Percentiles rank a stretch among this genome's conserved stretches.
Conservation (phyloP, 148 eudicot genomes). For the Rhododendron henanense region DNA sequence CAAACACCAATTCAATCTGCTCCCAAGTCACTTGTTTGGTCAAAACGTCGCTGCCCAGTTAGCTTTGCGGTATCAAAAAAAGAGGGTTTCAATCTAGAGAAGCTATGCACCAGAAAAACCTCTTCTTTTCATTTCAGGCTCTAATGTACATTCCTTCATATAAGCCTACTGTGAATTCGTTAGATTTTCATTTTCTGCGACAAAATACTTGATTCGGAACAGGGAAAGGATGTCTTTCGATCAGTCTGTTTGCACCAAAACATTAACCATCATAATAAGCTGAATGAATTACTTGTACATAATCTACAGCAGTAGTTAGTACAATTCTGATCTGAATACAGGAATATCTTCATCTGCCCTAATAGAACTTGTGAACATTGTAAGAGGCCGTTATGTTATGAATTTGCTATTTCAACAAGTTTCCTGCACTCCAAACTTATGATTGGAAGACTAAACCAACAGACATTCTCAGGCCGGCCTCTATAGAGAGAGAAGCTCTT, state of each 20-base stretch:
- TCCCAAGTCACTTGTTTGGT: neutral
- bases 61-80: neutral
- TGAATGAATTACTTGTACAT: neutral
- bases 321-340: neutral
- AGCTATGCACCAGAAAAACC: neutral
- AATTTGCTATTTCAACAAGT: neutral
- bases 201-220: neutral
- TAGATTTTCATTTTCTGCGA: neutral
- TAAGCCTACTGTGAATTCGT: too few species aligned
- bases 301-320: neutral
- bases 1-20: neutral
- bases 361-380: neutral
- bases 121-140: neutral
- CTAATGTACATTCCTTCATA: too few species aligned
- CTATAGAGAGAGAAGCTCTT: too few species aligned
- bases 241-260: neutral
- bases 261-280: neutral
- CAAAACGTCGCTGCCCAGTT: neutral
- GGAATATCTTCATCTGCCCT: neutral
- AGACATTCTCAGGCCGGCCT: too few species aligned
- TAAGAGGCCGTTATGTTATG: neutral
- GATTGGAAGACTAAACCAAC: too few species aligned
- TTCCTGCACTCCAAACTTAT: too few species aligned
- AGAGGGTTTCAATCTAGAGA: too few species aligned
- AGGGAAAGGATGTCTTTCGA: neutral